Evolutionary conservation across 2,329 filamentous ascomycete genomes (phyloP), one percentile per base, ranked within the genome.

Genomic region (Fusarium sp.): DNA sequence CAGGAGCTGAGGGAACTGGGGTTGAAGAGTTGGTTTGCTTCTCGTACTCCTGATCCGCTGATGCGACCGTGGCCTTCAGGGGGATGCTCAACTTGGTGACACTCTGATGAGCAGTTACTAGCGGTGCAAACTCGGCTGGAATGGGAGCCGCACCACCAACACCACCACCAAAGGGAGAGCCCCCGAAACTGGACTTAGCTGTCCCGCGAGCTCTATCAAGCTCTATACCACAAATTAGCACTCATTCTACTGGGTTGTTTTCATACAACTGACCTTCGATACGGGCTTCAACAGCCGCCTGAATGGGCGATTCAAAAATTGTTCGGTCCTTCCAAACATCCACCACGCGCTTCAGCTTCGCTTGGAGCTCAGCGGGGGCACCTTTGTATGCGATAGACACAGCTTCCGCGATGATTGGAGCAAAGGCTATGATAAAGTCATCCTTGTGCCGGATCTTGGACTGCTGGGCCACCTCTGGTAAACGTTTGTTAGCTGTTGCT

Each of bases 321-420:
- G 87, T 85, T 38, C 96, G 89, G 78, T 96, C 91, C 79, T 93
- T 92, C 96, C 96, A 99, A 20, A 99, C 96, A 79, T 98, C 96
- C 4, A 98, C 90, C 1, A 98, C 96, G 35, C 96, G 90, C 70
- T 93, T 90, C 40, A 99, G 87, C 82, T 98, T 98, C 67, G 90
- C 89, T 81, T 98, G 96, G 31, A 98, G 91, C 61, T 99, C 96
- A 40, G 91, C 89, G 9, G 94, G 91, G 2, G 95, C 92, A 70
- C 95, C 94, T 83, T 96, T 97, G 82, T 98, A 99, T 42, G 96
- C 96, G n/a, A 90, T 87, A 16, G 94, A 89, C 11, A 93, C 93
- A n/a, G 95, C 96, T 82, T 99, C 96, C 22, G 94, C 94, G 72
- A 99, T 93, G 76, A 98, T 89, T 6, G 96, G 95, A 54, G 96